Base-by-base conservation (phyloP, 768 basidiomycete genomes). In the Antrodiella citrinella region DNA sequence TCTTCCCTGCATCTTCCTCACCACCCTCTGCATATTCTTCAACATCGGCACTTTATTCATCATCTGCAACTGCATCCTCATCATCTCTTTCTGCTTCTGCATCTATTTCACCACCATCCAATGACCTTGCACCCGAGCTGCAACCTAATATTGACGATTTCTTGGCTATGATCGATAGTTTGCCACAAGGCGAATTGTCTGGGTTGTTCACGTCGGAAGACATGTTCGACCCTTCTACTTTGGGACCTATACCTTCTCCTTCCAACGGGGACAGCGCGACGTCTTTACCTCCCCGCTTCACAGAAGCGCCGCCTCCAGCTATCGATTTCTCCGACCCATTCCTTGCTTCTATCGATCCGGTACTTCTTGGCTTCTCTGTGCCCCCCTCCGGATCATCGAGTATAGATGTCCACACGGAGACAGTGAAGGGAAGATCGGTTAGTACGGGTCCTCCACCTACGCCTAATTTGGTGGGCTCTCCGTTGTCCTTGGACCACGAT, bases 101-200 rank as follows among this genome's bases (percentile, higher is more conserved):
- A 43, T 43, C 41, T 18, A 43, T 18, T 18, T 43, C 41, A 43
- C 15, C 41, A 43, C 21, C 41, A 5, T 19, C 41, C 18, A 43
- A 43, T 22, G 41, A 43, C 15, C 15, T 30, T 41, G 26, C 19
- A 39, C 54, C n/a, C 23, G 43, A 46, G 24, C 47, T 51, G 10
- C 57, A 49, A 21, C 43, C 54, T 24, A 47, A 58, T 23, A 55
- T 64, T 45, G 58, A 64, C 43, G 55, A 59, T n/a, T 58, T 59
- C 51, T 51, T 64, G 12, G 50, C 58, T 13, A 51, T 61, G 26
- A 43, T 64, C 5, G 51, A 57, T 44, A 49, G 59, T 21, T 51
- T 58, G 39, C 60, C 59, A 13, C 57, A 55, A 11, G 54, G 54
- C 18, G 62, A 58, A 42, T 54, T 55, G 13, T 46, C 51, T 30